A percentile compares a stretch with the other conserved stretches of the same genome.
phyloP scores from a whole-genome alignment of 768 basidiomycete species.

The Glaciozyma martinii region DNA sequence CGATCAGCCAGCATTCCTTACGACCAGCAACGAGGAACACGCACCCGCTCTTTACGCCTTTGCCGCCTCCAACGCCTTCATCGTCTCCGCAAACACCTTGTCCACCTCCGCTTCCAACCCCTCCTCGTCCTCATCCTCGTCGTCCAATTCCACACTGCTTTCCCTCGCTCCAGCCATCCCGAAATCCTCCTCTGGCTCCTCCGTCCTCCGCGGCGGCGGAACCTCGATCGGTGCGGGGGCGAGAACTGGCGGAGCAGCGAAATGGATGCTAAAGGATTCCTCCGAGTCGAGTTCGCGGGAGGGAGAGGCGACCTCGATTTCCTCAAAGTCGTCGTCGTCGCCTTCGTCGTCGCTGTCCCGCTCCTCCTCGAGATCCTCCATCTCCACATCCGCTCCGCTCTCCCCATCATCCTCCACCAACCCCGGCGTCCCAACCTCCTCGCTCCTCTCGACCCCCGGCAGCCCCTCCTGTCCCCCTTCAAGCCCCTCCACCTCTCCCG shows the following conservation, averaged over 20 bases:
- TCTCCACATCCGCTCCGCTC: not conserved
- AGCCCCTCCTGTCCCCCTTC: too few species aligned
- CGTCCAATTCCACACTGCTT: not conserved
- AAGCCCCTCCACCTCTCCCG: not conserved
- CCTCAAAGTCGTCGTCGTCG: constrained; percentile 21
- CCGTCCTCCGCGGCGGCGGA: constrained; percentile 7
- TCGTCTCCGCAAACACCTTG: constrained; percentile 16
- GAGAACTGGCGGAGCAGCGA: constrained; percentile 13
- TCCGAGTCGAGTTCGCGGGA: not conserved
- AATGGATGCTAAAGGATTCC: constrained; percentile 14
- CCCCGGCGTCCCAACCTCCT: constrained; percentile 1
- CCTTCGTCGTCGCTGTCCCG: constrained; percentile 2
- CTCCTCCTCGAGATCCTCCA: constrained; percentile 13
- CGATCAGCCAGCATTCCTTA: too few species aligned
- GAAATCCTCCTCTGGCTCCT: not conserved
- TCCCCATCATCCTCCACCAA: not conserved
- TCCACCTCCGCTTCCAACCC: constrained; percentile 3
- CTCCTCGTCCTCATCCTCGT: not conserved
- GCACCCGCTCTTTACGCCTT: too few species aligned
- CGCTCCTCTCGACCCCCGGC: too few species aligned
- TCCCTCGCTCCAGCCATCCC: too few species aligned
- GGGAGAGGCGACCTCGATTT: constrained; percentile 11
- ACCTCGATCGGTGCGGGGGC: constrained; percentile 19
- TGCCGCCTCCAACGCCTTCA: not conserved
- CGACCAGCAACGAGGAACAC: too few species aligned